Evolutionary conservation across 345 rosid species (phyloP).

Genomic region (Eucalyptus tenuipes): DNA sequence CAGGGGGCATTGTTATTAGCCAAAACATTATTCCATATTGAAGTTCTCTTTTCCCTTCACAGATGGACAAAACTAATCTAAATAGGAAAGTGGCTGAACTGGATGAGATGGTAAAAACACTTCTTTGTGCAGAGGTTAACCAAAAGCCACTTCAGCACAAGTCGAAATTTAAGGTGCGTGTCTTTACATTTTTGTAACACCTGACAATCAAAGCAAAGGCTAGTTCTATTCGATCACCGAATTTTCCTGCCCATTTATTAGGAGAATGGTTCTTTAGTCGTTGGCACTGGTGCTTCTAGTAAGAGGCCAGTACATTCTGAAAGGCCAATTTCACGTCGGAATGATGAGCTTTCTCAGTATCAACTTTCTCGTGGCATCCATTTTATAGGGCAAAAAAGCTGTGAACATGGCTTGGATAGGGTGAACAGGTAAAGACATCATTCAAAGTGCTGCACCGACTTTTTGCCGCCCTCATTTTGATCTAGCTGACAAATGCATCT

Average conservation of each 20-base stretch:
- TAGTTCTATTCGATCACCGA: neutral
- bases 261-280: slow-evolving; percentile 24
- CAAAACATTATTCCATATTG: neutral
- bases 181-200: neutral
- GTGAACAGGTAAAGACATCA: neutral
- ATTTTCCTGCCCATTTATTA: slow-evolving; percentile 4
- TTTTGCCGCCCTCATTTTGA: neutral
- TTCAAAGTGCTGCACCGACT: neutral
- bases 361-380: slow-evolving; percentile 11
- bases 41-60: neutral
- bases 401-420: slow-evolving; percentile 13
- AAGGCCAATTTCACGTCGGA: slow-evolving; percentile 40
- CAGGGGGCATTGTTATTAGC: neutral
- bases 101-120: slow-evolving; percentile 45
- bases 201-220: neutral
- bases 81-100: slow-evolving; percentile 53
- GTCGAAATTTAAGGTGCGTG: slow-evolving; percentile 16
- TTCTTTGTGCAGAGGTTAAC: slow-evolving; percentile 20
- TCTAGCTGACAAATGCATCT: neutral
- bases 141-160: slow-evolving; percentile 23
- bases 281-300: slow-evolving; percentile 22
- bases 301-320: slow-evolving; percentile 34
- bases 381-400: slow-evolving; percentile 11
- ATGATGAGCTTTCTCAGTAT: slow-evolving; percentile 45
- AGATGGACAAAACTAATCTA: slow-evolving; percentile 79